phyloP scores from a whole-genome alignment of 129 eudicot species.

The Rutidosis leptorrhynchoides region DNA sequence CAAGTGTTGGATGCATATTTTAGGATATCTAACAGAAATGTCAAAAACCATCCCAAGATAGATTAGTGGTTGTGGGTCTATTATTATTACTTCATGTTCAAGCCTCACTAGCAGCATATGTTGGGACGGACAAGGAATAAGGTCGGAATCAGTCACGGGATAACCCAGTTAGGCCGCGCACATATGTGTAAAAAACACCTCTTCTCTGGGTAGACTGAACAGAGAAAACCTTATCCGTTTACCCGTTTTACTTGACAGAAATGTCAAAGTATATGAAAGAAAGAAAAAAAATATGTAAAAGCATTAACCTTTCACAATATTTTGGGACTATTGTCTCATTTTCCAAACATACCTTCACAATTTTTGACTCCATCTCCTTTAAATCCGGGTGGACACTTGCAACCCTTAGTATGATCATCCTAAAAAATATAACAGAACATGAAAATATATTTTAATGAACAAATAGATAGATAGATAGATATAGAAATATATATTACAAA shows the following conservation, averaged over 20 bases:
- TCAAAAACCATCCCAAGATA: too few relatives aligned
- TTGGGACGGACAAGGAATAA: too few relatives aligned
- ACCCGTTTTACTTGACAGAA: too few relatives aligned
- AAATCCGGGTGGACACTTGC: slow-evolving; percentile 90
- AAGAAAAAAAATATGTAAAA: too few relatives aligned
- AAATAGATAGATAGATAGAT: neutral
- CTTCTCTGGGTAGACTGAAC: too few relatives aligned
- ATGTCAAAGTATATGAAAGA: neutral
- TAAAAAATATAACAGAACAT: slow-evolving; percentile 15
- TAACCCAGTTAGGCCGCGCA: too few relatives aligned
- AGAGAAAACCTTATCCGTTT: too few relatives aligned
- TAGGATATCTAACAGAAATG: neutral
- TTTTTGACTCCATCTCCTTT: slow-evolving; percentile 68
- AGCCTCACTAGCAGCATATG: too few relatives aligned
- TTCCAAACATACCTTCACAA: slow-evolving; percentile 60
- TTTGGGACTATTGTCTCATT: neutral
- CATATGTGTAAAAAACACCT: too few relatives aligned
- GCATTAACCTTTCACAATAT: neutral
- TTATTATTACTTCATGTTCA: too few relatives aligned
- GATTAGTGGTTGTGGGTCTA: too few relatives aligned
- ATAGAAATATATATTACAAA: neutral
- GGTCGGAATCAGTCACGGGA: too few relatives aligned
- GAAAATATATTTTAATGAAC: neutral
- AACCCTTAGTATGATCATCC: slow-evolving; percentile 77
- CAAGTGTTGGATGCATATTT: neutral